phyloP scores from a whole-genome alignment of 192 early-diverging fungal species.

The Coemansia sp. region DNA sequence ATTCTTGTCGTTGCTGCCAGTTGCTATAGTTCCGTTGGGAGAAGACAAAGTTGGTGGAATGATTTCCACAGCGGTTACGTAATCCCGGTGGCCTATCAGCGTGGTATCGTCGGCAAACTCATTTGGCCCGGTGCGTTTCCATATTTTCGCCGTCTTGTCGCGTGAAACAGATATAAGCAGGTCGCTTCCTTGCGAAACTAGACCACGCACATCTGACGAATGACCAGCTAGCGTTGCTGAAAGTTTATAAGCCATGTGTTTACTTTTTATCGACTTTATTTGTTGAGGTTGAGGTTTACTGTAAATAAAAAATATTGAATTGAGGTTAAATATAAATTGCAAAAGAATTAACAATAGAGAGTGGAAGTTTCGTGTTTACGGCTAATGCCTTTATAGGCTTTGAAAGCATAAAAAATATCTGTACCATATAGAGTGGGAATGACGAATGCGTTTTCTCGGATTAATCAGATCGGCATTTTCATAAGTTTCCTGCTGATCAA shows the following conservation, averaged over 20 bases:
- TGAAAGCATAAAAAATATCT: too few species aligned
- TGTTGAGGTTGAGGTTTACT: too few species aligned
- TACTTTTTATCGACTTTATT: neutral
- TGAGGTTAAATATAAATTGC: too few species aligned
- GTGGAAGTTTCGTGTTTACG: too few species aligned
- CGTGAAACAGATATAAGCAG: constrained; percentile 70
- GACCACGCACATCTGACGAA: constrained; percentile 64
- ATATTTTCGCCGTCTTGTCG: constrained; percentile 72
- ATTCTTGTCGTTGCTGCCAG: constrained; percentile 78
- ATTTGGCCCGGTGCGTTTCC: constrained; percentile 61
- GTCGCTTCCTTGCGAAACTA: constrained; percentile 59
- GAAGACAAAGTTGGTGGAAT: constrained; percentile 59
- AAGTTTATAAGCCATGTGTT: constrained; percentile 48
- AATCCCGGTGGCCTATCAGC: constrained; percentile 71
- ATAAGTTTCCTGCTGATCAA: neutral
- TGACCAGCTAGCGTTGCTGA: constrained; percentile 60
- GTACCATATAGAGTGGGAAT: too few species aligned
- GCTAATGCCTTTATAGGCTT: too few species aligned
- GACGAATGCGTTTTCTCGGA: too few species aligned
- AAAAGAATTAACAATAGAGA: too few species aligned
- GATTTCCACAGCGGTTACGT: constrained; percentile 73
- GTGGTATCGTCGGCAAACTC: constrained; percentile 56
- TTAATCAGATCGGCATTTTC: too few species aligned
- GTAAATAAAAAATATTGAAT: too few species aligned
- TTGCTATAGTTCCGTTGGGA: constrained; percentile 79